Conservation (phyloP, 106 monocot genomes). For the Ottelia alismoides region DNA sequence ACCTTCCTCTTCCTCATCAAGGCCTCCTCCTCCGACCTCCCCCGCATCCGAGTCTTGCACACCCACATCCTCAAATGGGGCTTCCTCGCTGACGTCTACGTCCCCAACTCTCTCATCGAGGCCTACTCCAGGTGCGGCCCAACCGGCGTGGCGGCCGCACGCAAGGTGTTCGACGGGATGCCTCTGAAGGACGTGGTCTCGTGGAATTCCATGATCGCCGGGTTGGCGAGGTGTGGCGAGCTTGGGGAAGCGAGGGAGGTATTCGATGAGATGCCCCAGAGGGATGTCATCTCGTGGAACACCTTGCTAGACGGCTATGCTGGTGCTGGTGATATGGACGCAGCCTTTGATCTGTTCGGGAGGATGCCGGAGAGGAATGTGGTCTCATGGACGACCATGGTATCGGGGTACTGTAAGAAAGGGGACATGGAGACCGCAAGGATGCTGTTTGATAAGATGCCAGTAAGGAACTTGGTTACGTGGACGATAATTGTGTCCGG, state of each 20-base stretch:
- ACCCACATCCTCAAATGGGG: constrained; percentile 53
- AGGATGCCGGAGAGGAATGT: constrained; percentile 57
- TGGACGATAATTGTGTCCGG: constrained; percentile 85
- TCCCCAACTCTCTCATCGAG: constrained; percentile 62
- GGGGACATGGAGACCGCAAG: constrained; percentile 72
- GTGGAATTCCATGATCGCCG: constrained; percentile 66
- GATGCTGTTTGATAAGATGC: constrained; percentile 71
- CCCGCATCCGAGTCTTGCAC: constrained; percentile 35
- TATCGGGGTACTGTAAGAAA: constrained; percentile 49
- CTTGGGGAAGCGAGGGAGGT: constrained; percentile 24
- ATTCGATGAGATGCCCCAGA: constrained; percentile 63
- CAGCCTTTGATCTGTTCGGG: constrained; percentile 55
- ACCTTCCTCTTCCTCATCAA: constrained; percentile 70
- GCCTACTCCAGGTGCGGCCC: constrained; percentile 35
- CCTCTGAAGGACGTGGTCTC: constrained; percentile 34
- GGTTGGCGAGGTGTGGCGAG: constrained; percentile 33
- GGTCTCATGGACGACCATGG: constrained; percentile 68
- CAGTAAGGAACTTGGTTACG: constrained; percentile 49
- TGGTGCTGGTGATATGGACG: constrained; percentile 45
- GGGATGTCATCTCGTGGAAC: constrained; percentile 64
- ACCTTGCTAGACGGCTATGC: constrained; percentile 48
- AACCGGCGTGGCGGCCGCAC: constrained; percentile 8
- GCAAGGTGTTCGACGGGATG: constrained; percentile 60
- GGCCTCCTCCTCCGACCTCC: constrained; percentile 14
- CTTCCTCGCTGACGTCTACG: constrained; percentile 39